Percentiles rank a stretch among this genome's conserved stretches.
Conservation (phyloP, 148 eudicot genomes). For the Rheum nobile region DNA sequence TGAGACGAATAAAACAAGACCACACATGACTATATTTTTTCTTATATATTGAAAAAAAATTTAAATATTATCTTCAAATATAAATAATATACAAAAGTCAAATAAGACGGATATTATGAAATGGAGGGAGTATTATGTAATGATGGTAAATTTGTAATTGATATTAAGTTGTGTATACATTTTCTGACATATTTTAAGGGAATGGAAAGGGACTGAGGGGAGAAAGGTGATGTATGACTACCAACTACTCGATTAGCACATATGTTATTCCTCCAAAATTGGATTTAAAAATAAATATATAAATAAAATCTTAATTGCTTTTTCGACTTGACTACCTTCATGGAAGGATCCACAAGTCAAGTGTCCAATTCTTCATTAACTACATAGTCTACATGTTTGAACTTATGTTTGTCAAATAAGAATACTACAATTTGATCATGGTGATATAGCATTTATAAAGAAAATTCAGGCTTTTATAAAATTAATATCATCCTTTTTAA, state of each 20-base stretch:
- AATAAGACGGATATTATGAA: no score
- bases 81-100: no score
- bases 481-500: no score
- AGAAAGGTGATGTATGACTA: neutral
- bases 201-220: neutral
- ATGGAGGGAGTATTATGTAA: no score
- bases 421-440: neutral
- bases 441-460: neutral
- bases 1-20: no score
- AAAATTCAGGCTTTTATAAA: neutral
- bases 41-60: no score
- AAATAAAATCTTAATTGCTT: neutral
- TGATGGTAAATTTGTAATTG: no score
- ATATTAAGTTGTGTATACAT: neutral
- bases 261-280: neutral
- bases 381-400: neutral
- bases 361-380: neutral
- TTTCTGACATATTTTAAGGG: neutral
- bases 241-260: constrained; percentile 1
- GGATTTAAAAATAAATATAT: neutral
- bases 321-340: neutral
- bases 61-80: no score
- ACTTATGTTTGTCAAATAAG: neutral
- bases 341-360: neutral
- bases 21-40: no score